Evolutionary conservation across 805 yeast genomes (phyloP).

Genomic region (Priceomyces castillae): DNA sequence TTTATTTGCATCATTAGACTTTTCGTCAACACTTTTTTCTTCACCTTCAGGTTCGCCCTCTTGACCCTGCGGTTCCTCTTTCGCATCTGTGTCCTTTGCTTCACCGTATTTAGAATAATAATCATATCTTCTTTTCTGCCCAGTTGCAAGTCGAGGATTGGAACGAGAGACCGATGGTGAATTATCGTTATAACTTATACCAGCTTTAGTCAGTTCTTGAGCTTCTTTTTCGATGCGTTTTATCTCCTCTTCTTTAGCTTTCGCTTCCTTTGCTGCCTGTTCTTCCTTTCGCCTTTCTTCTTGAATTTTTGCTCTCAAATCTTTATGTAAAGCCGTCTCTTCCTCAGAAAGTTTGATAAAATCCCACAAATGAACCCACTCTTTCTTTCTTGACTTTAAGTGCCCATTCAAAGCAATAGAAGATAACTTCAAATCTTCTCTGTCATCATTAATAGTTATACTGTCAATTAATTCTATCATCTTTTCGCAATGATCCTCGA

Average conservation of each 20-base stretch:
- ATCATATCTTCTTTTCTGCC: constrained; percentile 29
- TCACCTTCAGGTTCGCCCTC: constrained; percentile 1
- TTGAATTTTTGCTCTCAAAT: constrained; percentile 21
- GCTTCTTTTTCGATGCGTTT: constrained; percentile 6
- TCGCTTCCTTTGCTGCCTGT: constrained; percentile 9
- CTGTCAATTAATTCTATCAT: constrained; percentile 47
- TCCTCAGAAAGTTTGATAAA: constrained; percentile 51
- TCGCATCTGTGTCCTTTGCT: constrained; percentile 2
- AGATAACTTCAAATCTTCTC: constrained; percentile 81
- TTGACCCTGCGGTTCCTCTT: constrained; percentile 4
- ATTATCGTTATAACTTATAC: constrained; percentile 20
- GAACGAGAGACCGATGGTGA: constrained; percentile 10
- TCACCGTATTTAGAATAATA: constrained; percentile 25
- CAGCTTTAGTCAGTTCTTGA: constrained; percentile 7
- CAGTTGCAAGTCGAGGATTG: constrained; percentile 11
- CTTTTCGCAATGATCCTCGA: constrained; percentile 61
- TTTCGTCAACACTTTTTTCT: neutral
- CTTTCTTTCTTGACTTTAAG: constrained; percentile 50
- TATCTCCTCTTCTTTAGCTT: constrained; percentile 11
- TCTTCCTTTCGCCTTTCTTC: constrained; percentile 13
- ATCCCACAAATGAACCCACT: constrained; percentile 55
- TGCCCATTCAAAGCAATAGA: constrained; percentile 70
- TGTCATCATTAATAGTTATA: constrained; percentile 51
- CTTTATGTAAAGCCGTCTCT: constrained; percentile 29
- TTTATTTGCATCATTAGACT: neutral